These are phyloP conservation scores for Oryza brachyantha DNA, from an alignment of 176 grass and related monocot species.

Conservation along the genomic window DNA sequence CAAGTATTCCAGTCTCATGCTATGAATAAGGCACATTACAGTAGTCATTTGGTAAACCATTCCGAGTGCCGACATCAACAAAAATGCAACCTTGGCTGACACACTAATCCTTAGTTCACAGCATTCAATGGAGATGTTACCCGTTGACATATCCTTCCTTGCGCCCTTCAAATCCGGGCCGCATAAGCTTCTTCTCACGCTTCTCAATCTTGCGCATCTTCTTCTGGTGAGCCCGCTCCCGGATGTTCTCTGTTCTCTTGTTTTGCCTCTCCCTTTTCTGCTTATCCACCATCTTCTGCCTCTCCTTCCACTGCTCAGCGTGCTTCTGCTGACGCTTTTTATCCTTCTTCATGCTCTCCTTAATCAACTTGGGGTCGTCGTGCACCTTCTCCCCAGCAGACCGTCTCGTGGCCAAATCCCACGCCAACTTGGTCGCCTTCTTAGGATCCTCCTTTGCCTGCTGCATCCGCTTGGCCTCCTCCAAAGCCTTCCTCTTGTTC, in stretches of 20 bases:
- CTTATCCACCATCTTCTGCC: constrained; percentile 44
- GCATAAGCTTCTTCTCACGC: constrained; percentile 93
- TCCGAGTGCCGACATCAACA: constrained; percentile 2
- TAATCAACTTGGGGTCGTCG: constrained; percentile 79
- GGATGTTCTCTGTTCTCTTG: constrained; percentile 63
- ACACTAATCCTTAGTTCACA: neutral
- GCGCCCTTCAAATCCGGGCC: constrained; percentile 80
- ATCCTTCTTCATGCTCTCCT: constrained; percentile 79
- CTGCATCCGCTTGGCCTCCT: constrained; percentile 62
- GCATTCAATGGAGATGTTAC: constrained; percentile 20
- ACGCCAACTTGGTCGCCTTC: constrained; percentile 60
- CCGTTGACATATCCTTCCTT: constrained; percentile 85
- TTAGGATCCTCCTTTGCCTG: constrained; percentile 69
- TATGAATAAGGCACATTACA: neutral
- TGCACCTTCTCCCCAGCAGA: constrained; percentile 89
- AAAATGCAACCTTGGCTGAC: constrained; percentile 15
- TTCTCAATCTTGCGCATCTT: constrained; percentile 83
- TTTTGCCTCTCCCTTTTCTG: constrained; percentile 57
- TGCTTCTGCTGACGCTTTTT: constrained; percentile 70
- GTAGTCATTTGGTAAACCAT: constrained; percentile 19
- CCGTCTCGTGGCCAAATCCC: constrained; percentile 67
- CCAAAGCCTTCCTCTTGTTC: constrained; percentile 68
- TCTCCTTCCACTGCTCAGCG: constrained; percentile 62
- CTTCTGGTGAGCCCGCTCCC: constrained; percentile 71
- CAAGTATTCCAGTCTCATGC: constrained; percentile 10